phyloP scores from a whole-genome alignment of 2,329 filamentous ascomycete genomes.

The Capronia epimyces region DNA sequence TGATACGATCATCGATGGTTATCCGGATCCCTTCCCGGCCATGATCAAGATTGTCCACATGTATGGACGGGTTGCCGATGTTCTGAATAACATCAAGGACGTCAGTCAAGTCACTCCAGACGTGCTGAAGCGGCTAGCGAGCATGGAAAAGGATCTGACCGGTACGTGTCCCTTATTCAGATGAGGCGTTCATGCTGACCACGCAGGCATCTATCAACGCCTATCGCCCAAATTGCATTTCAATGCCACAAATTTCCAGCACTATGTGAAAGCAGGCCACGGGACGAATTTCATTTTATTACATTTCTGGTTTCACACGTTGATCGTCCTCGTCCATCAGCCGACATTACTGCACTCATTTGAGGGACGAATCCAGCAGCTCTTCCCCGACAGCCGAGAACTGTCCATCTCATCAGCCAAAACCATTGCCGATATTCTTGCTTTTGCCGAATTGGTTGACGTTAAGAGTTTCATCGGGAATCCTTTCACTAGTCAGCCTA shows the following conservation, averaged over 20 bases:
- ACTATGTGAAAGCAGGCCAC: conserved; percentile 73
- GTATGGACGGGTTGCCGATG: conserved; percentile 76
- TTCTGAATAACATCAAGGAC: conserved; percentile 74
- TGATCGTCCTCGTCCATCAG: conserved; percentile 30
- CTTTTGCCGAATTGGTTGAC: conserved; percentile 79
- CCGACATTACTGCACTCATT: conserved; percentile 77
- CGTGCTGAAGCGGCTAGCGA: conserved; percentile 63
- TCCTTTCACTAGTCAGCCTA: conserved; percentile 83
- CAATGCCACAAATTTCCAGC: conserved; percentile 78
- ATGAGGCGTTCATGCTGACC: conserved; percentile 10
- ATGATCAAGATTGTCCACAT: conserved; percentile 79
- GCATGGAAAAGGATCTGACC: conserved; percentile 78
- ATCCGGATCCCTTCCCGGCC: conserved; percentile 72
- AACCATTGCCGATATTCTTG: conserved; percentile 82
- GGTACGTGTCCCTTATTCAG: conserved; percentile 40
- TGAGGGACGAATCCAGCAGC: conserved; percentile 60
- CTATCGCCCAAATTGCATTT: conserved; percentile 73
- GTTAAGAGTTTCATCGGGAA: conserved; percentile 81
- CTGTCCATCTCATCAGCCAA: conserved; percentile 82
- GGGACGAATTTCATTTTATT: conserved; percentile 81
- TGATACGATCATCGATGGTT: conserved; percentile 52
- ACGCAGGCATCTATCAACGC: conserved; percentile 60
- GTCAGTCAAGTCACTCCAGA: conserved; percentile 69
- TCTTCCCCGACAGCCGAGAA: conserved; percentile 75
- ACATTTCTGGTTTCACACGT: conserved; percentile 52